Evolutionary conservation across 2,329 filamentous ascomycete genomes (phyloP), one percentile per base, ranked within the genome.

Genomic region (Talaromyces funiculosus): DNA sequence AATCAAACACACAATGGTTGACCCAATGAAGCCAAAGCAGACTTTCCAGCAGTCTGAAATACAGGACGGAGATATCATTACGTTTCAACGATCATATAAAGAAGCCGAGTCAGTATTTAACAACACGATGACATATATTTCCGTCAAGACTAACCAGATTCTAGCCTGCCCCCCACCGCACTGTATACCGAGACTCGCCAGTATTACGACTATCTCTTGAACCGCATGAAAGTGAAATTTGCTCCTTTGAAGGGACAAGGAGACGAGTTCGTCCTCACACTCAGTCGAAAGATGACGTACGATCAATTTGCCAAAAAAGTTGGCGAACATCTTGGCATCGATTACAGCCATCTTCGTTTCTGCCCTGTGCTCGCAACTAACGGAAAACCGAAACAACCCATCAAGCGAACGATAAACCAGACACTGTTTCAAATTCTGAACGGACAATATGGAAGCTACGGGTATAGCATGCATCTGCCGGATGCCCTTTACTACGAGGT

Each of bases 1-100:
- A 79, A 97, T 99, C 77, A 99, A 97, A 77, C 92, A 92, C 56
- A 90, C 86, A 62, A 97, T 97, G 92, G 96, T 99, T 66, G 95
- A 99, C 71, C 83, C 85, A 6, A 88, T 99, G 80, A 97, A 97
- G 76, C 84, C 88, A 0, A 97, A 96, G 77, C 86, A 91, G 70
- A 91, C 92, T 0, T 82, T 99, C 62, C 90, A 92, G 66, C 87
- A 90, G 62, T 94, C 94, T 1, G 95, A 99, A 73, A 89, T 99
- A 24, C 93, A 97, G 72, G 93, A 99, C 68, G 94, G 94, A 53
- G 94, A 99, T 71, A 96, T 99, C 66, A 86, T 99, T 60, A 96
- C 92, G 71, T 97, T 97, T 77, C 94, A 99, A 73, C 84, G 85
- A 62, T 78, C 82, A 26, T 76, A 84, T 37, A 77, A 75, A 59